These are phyloP conservation scores for Xerocomellus dryophilus DNA, from an alignment of 768 basidiomycete genomes.

Conservation along the genomic window DNA sequence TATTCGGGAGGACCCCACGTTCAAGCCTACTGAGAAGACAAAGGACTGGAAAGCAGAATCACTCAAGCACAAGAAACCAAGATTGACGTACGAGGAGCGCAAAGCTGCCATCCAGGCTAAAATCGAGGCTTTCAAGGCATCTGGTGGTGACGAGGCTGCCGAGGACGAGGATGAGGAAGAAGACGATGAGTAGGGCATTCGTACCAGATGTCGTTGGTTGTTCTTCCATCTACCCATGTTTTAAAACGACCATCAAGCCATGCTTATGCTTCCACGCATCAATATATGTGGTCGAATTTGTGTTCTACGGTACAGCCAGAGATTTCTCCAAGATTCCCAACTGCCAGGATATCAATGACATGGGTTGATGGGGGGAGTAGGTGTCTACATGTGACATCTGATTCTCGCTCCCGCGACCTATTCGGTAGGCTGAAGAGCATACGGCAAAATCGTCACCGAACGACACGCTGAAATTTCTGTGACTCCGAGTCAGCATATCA, in stretches of 20 bases:
- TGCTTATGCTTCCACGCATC: slow-evolving; percentile 22
- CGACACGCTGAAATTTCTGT: slow-evolving; percentile 62
- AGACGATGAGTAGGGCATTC: slow-evolving; percentile 54
- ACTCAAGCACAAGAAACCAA: slow-evolving; percentile 63
- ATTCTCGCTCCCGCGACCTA: slow-evolving; percentile 42
- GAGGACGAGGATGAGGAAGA: slow-evolving; percentile 39
- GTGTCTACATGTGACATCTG: slow-evolving; percentile 44
- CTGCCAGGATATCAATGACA: slow-evolving; percentile 56
- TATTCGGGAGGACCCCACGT: slow-evolving; percentile 91
- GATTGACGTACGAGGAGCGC: slow-evolving; percentile 75
- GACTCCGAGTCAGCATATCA: slow-evolving; percentile 5
- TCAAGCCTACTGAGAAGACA: slow-evolving; percentile 86
- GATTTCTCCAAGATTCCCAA: slow-evolving; percentile 44
- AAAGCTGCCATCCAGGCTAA: slow-evolving; percentile 77
- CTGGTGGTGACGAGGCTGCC: slow-evolving; percentile 44
- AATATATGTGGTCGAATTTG: slow-evolving; percentile 10
- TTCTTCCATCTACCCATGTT: slow-evolving; percentile 3
- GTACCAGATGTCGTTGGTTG: background rate
- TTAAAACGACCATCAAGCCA: slow-evolving; percentile 13
- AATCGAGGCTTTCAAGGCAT: slow-evolving; percentile 86
- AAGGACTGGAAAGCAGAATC: slow-evolving; percentile 90
- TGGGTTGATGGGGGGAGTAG: slow-evolving; percentile 32
- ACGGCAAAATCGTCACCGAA: slow-evolving; percentile 51
- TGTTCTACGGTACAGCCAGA: slow-evolving; percentile 17
- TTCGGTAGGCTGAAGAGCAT: slow-evolving; percentile 55